Evolutionary conservation across 2,329 filamentous ascomycete genomes (phyloP).

Genomic region (Ambrosiella xylebori): DNA sequence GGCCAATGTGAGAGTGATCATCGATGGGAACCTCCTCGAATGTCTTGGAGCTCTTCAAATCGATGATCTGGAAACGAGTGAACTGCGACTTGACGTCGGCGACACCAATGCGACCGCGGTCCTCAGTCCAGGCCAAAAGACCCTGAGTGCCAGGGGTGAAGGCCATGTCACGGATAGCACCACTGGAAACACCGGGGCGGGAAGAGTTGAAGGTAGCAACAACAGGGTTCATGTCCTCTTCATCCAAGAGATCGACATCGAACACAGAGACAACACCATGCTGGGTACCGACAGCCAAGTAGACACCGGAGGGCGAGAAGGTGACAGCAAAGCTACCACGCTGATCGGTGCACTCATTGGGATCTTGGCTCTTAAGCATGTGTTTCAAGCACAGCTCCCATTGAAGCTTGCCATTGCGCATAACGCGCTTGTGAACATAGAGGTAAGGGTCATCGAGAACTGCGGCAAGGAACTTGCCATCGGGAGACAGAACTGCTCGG

Average conservation of each 20-base stretch:
- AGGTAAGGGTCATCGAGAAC: slow-evolving; percentile 77
- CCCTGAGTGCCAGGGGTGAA: slow-evolving; percentile 86
- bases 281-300: slow-evolving; percentile 63
- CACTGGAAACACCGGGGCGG: slow-evolving; percentile 48
- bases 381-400: slow-evolving; percentile 37
- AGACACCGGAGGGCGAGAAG: slow-evolving; percentile 54
- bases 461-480: slow-evolving; percentile 62
- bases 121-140: slow-evolving; percentile 84
- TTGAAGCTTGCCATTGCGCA: slow-evolving; percentile 18
- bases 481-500: slow-evolving; percentile 80
- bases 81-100: slow-evolving; percentile 55
- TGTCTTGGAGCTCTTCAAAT: slow-evolving; percentile 36
- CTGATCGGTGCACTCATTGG: slow-evolving; percentile 35
- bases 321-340: slow-evolving; percentile 61
- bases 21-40: slow-evolving; percentile 18
- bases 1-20: slow-evolving; percentile 1
- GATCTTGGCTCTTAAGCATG: slow-evolving; percentile 39
- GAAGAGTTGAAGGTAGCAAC: slow-evolving; percentile 66
- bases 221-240: slow-evolving; percentile 38
- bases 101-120: slow-evolving; percentile 58
- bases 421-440: slow-evolving; percentile 56
- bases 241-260: slow-evolving; percentile 33
- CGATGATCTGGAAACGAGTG: slow-evolving; percentile 48
- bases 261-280: slow-evolving; percentile 66
- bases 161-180: slow-evolving; percentile 76